Percentiles rank a stretch among this genome's conserved stretches.
These are phyloP conservation scores for Selaginella moellendorffii DNA, from an alignment of 75 land plant genomes.

Conservation along the genomic window DNA sequence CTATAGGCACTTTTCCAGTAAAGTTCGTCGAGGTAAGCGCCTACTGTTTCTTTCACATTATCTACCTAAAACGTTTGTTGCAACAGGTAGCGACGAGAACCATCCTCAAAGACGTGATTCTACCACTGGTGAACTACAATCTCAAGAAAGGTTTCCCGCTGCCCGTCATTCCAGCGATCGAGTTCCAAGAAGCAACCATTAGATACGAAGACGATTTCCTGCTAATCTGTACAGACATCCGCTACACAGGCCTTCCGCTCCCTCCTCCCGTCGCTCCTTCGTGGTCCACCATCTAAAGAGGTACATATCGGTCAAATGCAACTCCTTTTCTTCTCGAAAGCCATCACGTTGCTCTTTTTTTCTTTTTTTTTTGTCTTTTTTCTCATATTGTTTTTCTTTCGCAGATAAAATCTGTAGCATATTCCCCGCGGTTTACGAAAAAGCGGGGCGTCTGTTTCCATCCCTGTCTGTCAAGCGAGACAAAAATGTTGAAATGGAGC, in stretches of 20 bases:
- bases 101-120: conserved; percentile 31
- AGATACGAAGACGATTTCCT: conserved; percentile 6
- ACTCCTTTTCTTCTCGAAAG: too few species aligned
- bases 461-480: not conserved
- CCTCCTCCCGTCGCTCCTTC: not conserved
- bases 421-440: too few species aligned
- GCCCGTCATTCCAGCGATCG: conserved; percentile 32
- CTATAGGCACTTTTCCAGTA: not conserved
- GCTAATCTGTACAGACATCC: conserved; percentile 5
- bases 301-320: too few species aligned
- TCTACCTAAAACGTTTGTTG: conserved; percentile 7
- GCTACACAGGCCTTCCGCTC: conserved; percentile 1
- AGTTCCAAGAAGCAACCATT: not conserved
- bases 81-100: conserved; percentile 39
- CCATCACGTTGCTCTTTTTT: too few species aligned
- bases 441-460: not conserved
- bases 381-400: too few species aligned
- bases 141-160: conserved; percentile 46
- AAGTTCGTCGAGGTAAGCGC: not conserved
- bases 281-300: conserved; percentile 17
- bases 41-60: not conserved
- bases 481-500: not conserved
- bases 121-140: conserved; percentile 38
- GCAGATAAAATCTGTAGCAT: too few species aligned
- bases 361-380: too few species aligned